These are phyloP conservation scores for Talaromyces thailandensis DNA, from an alignment of 495 filamentous ascomycete species.

Conservation along the genomic window DNA sequence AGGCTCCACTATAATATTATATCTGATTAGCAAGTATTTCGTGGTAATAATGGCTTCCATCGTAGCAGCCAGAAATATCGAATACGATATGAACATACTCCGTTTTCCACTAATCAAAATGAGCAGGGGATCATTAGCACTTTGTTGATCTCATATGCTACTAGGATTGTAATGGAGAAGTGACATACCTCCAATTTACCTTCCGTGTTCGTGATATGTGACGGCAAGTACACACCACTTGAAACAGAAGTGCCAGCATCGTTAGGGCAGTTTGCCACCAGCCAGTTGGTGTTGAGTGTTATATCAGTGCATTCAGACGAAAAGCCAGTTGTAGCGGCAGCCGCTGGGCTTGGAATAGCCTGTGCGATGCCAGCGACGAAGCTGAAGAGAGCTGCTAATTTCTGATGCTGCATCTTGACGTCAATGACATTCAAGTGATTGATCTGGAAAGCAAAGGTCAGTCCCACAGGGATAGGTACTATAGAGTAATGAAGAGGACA, in stretches of 20 bases:
- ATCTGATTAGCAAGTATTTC: neutral
- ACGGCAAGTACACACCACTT: neutral
- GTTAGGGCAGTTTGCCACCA: neutral
- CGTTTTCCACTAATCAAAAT: neutral
- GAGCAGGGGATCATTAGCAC: neutral
- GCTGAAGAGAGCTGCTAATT: neutral
- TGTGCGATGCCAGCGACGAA: neutral
- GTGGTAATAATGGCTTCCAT: neutral
- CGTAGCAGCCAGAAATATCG: neutral
- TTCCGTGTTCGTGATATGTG: neutral
- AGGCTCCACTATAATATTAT: neutral
- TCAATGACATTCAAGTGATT: neutral
- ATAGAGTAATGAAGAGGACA: neutral
- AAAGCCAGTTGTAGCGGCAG: neutral
- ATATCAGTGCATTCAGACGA: neutral
- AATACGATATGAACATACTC: neutral
- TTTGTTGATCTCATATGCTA: neutral
- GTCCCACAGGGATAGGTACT: neutral
- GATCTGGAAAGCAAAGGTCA: neutral
- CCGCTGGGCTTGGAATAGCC: neutral
- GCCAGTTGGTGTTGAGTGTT: neutral
- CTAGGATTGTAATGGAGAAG: too few species aligned
- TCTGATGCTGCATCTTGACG: neutral
- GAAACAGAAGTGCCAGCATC: neutral
- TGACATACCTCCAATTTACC: neutral